A percentile compares a stretch with the other conserved stretches of the same genome.
Evolutionary conservation across 169 alveolate species (phyloP).

Genomic region (Plasmodium sp.): DNA sequence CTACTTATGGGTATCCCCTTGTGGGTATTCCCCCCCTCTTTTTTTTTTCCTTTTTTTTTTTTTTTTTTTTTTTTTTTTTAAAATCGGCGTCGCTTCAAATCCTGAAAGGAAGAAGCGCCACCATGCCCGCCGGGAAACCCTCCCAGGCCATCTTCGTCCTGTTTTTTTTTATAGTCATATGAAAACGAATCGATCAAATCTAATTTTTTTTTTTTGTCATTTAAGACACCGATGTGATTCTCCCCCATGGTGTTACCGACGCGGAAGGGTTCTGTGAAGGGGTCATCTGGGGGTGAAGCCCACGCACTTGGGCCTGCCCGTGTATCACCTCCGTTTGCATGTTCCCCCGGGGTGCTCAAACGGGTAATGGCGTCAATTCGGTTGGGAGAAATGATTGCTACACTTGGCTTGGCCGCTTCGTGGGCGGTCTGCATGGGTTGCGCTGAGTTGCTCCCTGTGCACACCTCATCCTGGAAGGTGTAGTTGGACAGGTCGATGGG

Average conservation of each 20-base stretch:
- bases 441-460: neutral
- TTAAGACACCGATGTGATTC: neutral
- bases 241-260: neutral
- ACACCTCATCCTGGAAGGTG: neutral
- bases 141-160: neutral
- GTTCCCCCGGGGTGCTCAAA: neutral
- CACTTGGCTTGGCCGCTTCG: neutral
- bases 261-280: neutral
- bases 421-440: neutral
- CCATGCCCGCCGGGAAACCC: neutral
- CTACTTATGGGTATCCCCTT: neutral
- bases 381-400: no score
- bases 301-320: neutral
- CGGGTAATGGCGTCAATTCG: neutral
- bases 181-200: slow-evolving; percentile 54
- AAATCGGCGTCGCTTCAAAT: slow-evolving; percentile 35
- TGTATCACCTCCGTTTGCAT: neutral
- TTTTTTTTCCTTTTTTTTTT: slow-evolving; percentile 4
- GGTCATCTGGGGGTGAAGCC: neutral
- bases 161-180: slow-evolving; percentile 38
- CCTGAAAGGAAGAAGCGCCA: slow-evolving; percentile 28
- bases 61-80: slow-evolving; percentile 13
- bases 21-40: neutral
- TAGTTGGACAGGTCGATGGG: neutral
- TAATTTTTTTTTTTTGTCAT: slow-evolving; percentile 63